Evolutionary conservation across 495 filamentous ascomycete genomes (phyloP), one percentile per base, ranked within the genome.

Genomic region (Penicillium coffeae): DNA sequence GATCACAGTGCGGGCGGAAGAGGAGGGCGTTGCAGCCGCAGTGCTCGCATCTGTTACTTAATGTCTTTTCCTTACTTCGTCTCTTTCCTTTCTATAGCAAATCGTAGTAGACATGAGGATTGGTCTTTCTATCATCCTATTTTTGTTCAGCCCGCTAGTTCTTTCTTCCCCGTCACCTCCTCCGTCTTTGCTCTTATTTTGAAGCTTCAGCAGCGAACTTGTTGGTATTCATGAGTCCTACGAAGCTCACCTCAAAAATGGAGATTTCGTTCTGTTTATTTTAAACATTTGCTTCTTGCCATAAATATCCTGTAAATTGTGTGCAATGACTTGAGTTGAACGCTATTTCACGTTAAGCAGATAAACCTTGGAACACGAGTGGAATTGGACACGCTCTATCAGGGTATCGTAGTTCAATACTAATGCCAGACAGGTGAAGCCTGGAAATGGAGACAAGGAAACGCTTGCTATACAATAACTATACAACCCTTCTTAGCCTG

Each of bases 1-100:
- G 80, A 87, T 96, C 50, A 87, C 86, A 32, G 87, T 89, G 45
- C 79, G 93, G 56, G 84, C 84, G 54, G 94, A 98, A 65, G 93
- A 97, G 72, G 89, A 92, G 63, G 88, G 89, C 42, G 83, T 98
- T 53, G 92, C 92, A 38, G 78, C 82, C 44, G 75, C 92, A 60
- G 78, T 97, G 47, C 80, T 96, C 62, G 89, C 79, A 48, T 89
- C 86, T 56, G 85, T 97, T 63, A 83, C 87, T 66, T 96, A 83
- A 71, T 57, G 48, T 63, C 41, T 55, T 52, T 56, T 61, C 63
- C 48, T 43, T 55, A 46, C 39, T 56, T 53, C 25, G 32, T 33
- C 52, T 52, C 52, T 52, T 34, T 48, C 40, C 40, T 49, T 49
- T 55, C 58, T 58, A 58, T 68, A 58, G 49, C 51, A 60, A 60